Evolutionary conservation across 2,329 filamentous ascomycete species (phyloP), one percentile per base, ranked within the genome.

Genomic region (Trichoderma citrinoviride): DNA sequence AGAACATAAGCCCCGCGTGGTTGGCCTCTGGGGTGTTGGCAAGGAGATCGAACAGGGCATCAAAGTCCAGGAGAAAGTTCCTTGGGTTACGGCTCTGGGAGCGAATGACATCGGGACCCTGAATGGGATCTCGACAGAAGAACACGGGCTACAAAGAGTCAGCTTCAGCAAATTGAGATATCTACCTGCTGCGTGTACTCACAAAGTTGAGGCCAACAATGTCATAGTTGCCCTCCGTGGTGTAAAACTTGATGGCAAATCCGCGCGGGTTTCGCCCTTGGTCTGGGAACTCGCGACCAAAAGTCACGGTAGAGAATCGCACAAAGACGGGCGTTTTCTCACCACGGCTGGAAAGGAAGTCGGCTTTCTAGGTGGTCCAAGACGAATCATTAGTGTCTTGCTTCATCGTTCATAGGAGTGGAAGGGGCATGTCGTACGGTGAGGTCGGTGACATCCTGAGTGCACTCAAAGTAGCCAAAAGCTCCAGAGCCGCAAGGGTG

Each of bases 241-340:
- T 90, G 69, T 89, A 90, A 15, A 74, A 70, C 66, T 75, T 75
- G 53, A 72, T 67, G 1, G 88, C 87, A 70, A 90, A 90, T 0
- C 88, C 89, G 66, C 88, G 87, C 0, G 90, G 86, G 77, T 91
- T 88, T 41, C 89, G 83, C 15, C 84, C 86, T 0, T 86, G 86
- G 67, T 91, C 89, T 2, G 85, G 82, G 67, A 85, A 88, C 25
- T 85, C 46, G 12, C 19, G 80, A 49, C 83, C 87, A 7, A 86
- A 86, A 15, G 87, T 85, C 17, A 91, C 88, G 5, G 88, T 90
- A 0, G 87, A 90, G 70, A 90, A 88, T 19, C 88, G 85, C 19
- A 86, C 77, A 62, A 90, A 88, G 2, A 87, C 77, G 0, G 84
- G 77, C 37, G 74, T 75, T 72, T 83, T 84, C 68, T 84, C 85